These are phyloP conservation scores for Lentinus brumalis DNA, from an alignment of 768 basidiomycete species.

Conservation along the genomic window DNA sequence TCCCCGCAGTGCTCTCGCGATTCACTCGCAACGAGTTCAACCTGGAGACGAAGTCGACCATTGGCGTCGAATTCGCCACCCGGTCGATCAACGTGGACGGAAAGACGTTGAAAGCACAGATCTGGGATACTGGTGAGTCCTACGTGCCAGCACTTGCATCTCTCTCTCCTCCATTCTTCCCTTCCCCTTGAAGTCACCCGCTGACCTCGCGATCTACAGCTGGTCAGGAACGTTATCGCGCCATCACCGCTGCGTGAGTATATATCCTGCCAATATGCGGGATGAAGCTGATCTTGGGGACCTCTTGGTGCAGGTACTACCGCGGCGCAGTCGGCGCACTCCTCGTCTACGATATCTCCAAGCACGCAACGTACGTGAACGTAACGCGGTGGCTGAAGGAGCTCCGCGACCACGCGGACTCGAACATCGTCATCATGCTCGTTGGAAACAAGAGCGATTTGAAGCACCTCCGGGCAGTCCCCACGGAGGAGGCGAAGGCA, in stretches of 20 bases:
- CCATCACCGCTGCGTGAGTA: constrained; percentile 92
- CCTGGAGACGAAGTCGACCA: constrained; percentile 98
- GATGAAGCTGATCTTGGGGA: background rate
- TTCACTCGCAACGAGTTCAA: constrained; percentile 99
- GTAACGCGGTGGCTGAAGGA: constrained; percentile 95
- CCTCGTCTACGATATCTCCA: constrained; percentile 92
- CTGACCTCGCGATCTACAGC: constrained; percentile 47
- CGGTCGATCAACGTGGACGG: constrained; percentile 93
- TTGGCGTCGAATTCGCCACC: constrained; percentile 98
- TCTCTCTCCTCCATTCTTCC: background rate
- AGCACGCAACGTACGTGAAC: constrained; percentile 93
- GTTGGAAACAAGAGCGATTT: constrained; percentile 73
- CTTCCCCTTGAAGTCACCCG: background rate
- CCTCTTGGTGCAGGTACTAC: constrained; percentile 71
- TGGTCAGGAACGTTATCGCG: constrained; percentile 96
- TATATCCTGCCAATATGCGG: constrained; percentile 6
- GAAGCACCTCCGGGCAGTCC: constrained; percentile 94
- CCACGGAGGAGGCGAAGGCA: constrained; percentile 94
- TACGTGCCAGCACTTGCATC: background rate
- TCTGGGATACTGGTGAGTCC: constrained; percentile 95
- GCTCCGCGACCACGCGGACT: constrained; percentile 93
- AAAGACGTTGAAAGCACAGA: constrained; percentile 97
- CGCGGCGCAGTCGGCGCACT: constrained; percentile 94
- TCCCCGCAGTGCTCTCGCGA: constrained; percentile 86
- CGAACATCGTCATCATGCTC: constrained; percentile 30